phyloP scores from a whole-genome alignment of 2,329 filamentous ascomycete genomes.

The Arthrinium puccinioides region DNA sequence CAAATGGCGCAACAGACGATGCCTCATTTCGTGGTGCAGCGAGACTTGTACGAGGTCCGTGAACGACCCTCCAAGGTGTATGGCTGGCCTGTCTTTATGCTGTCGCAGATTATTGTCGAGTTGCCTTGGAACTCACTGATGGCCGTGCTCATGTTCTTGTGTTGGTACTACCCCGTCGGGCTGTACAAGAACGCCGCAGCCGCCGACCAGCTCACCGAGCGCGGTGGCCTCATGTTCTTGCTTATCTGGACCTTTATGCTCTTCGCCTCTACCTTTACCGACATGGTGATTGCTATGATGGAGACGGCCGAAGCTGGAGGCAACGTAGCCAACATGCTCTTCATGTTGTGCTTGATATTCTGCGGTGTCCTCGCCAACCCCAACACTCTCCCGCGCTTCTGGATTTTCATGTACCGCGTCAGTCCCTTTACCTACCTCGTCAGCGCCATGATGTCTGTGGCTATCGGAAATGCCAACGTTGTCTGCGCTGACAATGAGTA shows the following conservation, averaged over 20 bases:
- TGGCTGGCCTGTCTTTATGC: constrained; percentile 75
- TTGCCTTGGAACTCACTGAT: constrained; percentile 74
- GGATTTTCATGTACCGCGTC: constrained; percentile 67
- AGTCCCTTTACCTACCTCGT: constrained; percentile 69
- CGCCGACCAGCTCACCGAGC: constrained; percentile 52
- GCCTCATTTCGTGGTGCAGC: constrained; percentile 74
- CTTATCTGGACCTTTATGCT: constrained; percentile 67
- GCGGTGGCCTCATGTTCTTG: constrained; percentile 70
- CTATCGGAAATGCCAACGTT: constrained; percentile 51
- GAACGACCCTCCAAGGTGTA: constrained; percentile 77
- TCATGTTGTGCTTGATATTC: constrained; percentile 65
- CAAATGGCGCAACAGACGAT: constrained; percentile 70
- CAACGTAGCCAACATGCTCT: constrained; percentile 66
- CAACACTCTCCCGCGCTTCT: constrained; percentile 55
- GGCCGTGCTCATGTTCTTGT: constrained; percentile 66
- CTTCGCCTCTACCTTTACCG: constrained; percentile 71
- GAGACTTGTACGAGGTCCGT: constrained; percentile 71
- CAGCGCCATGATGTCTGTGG: constrained; percentile 53
- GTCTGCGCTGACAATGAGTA: constrained; percentile 57
- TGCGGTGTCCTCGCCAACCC: constrained; percentile 62
- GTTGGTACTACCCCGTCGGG: constrained; percentile 79
- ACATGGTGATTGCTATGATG: constrained; percentile 66
- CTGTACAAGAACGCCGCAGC: constrained; percentile 60
- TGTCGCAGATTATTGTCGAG: constrained; percentile 74
- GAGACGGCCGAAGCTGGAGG: constrained; percentile 65